Base-by-base conservation (phyloP, 73 alveolate species). In the Paramecium octaurelia region DNA sequence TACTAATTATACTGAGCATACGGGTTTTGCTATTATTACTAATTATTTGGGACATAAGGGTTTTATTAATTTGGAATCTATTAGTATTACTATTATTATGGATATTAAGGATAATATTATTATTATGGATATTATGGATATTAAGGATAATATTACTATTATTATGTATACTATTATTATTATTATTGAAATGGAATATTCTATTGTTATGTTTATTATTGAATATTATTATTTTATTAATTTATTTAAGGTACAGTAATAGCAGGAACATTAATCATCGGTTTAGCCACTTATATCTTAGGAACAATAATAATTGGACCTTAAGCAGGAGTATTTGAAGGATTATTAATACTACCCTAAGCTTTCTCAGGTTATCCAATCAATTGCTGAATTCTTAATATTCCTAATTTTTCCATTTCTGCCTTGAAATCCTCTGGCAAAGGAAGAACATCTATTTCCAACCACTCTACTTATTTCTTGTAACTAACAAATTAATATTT, bases 401-500 rank as follows among this genome's bases (percentile, higher is more conserved):
- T 80, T 21, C 91, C 91, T 24, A 80, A 23, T 21, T 80, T 80
- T 23, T 21, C 24, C 91, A 80, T 80, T 80, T 80, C 91, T 18
- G 0, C 0, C 44, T 80, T 80, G 29, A 80, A 80, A 36, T 80
- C 44, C 0, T 80, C 44, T 18, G 91, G 91, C 46, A 80, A 46
- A 2, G 91, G 91, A 29, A 42, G 34, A 10, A 80, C 76, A 18
- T 80, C 70, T 18, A 80, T 46, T 9, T 42, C 91, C 24, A 80
- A 80, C 91, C 91, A 80, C 46, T 80, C 91, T 11, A 80, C 73
- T 43, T 16, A 43, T 46, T 80, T 80, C 44, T 80, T 46, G 10
- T 20, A 80, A 1, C 69, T 43, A 43, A 20, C 1, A 43, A 80
- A 12, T 14, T 9, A 43, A 20, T 20, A 80, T 29, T 43, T n/a